phyloP scores from a whole-genome alignment of 352 stramenopile species.

The Saprolegnia diclina region DNA sequence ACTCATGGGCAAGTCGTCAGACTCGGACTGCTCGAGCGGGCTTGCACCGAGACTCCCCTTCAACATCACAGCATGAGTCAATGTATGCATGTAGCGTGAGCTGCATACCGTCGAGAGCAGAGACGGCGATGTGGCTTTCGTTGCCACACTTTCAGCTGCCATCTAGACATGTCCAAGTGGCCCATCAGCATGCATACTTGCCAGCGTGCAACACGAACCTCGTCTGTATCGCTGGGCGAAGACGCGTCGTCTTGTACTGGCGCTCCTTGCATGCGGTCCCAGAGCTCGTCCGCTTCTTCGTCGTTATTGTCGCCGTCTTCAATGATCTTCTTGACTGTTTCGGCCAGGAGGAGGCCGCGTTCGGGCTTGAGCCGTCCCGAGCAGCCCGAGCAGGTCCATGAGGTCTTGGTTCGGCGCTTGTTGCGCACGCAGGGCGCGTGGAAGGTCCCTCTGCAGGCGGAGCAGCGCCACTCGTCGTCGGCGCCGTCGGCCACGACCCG shows the following conservation, averaged over 20 bases:
- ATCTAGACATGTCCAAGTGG: no score
- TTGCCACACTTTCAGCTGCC: no score
- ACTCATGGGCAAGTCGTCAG: conserved; percentile 1
- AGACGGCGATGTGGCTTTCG: no score
- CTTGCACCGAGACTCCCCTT: not conserved
- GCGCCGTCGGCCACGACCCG: conserved; percentile 16
- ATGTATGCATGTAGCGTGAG: not conserved
- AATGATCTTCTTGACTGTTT: conserved; percentile 26
- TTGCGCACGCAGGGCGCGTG: conserved; percentile 25
- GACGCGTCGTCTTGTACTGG: not conserved
- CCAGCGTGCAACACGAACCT: not conserved
- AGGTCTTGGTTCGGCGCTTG: conserved; percentile 14
- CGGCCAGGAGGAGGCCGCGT: conserved; percentile 16
- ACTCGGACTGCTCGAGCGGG: not conserved
- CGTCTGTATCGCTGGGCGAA: not conserved
- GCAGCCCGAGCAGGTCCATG: conserved; percentile 21
- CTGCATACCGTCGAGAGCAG: not conserved
- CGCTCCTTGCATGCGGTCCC: not conserved
- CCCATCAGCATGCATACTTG: no score
- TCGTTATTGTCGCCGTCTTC: conserved; percentile 9
- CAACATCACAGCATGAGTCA: not conserved
- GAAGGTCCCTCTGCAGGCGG: conserved; percentile 18
- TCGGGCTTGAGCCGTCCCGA: conserved; percentile 7
- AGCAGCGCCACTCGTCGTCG: conserved; percentile 13
- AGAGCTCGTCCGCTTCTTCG: conserved; percentile 13